These are phyloP conservation scores for Mycena olivaceomarginata DNA, from an alignment of 768 basidiomycete genomes.

Conservation along the genomic window DNA sequence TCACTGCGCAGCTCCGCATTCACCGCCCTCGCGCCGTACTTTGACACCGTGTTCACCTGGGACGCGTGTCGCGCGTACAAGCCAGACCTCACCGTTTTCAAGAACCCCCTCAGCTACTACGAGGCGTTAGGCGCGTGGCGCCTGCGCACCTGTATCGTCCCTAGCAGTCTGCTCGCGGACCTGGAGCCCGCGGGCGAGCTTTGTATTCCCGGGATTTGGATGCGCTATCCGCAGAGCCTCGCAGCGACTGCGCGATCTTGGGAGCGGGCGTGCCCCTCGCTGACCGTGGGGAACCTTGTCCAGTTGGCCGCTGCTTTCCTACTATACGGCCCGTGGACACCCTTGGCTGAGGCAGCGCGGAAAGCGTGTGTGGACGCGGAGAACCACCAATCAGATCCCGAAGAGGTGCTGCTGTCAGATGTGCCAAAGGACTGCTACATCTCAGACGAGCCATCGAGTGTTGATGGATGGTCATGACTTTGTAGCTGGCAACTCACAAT, in stretches of 20 bases:
- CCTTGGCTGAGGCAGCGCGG: too few relatives aligned
- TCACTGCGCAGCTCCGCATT: slow-evolving; percentile 5
- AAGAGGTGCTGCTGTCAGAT: too few relatives aligned
- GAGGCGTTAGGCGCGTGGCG: not conserved
- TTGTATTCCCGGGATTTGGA: slow-evolving; percentile 13
- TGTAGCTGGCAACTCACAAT: too few relatives aligned
- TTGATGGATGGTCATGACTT: too few relatives aligned
- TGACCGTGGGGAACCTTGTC: not conserved
- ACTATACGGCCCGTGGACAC: too few relatives aligned
- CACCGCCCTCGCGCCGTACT: not conserved
- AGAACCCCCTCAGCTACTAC: not conserved
- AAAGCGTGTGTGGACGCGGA: too few relatives aligned
- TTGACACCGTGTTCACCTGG: slow-evolving; percentile 14
- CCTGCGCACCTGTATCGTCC: slow-evolving; percentile 3
- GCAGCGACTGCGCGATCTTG: not conserved
- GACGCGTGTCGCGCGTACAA: slow-evolving; percentile 16
- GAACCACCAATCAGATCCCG: too few relatives aligned
- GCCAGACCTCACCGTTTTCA: not conserved
- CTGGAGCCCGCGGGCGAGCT: slow-evolving; percentile 24
- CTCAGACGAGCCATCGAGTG: too few relatives aligned
- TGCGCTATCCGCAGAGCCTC: not conserved
- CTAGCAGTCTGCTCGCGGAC: slow-evolving; percentile 4
- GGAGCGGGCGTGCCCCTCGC: not conserved
- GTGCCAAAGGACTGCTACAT: too few relatives aligned
- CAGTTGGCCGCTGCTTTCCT: not conserved